phyloP scores from a whole-genome alignment of 768 basidiomycete species.

The Serendipita sp. region DNA sequence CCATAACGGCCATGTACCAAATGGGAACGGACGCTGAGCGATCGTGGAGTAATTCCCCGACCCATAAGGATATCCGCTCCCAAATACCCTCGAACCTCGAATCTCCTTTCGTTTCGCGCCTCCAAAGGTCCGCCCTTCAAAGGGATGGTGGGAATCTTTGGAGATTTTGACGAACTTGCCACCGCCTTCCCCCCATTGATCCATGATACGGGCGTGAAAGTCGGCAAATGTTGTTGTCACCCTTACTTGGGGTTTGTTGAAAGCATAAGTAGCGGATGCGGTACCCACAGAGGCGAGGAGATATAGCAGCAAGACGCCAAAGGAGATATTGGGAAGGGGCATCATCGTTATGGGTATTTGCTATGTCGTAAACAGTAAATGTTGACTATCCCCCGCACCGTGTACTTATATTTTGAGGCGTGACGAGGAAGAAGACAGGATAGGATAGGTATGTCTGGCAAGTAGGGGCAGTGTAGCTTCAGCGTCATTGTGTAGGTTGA shows the following conservation, averaged over 20 bases:
- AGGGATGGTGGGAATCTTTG: neutral
- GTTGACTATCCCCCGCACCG: too few species aligned
- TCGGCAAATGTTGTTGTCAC: neutral
- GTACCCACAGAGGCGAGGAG: too few species aligned
- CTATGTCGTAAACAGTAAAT: too few species aligned
- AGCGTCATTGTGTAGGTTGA: too few species aligned
- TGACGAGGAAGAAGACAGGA: too few species aligned
- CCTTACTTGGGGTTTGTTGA: neutral
- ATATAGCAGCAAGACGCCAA: too few species aligned
- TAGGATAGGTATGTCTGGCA: too few species aligned
- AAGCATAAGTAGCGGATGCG: too few species aligned
- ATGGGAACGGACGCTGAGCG: neutral
- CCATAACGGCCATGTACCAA: neutral
- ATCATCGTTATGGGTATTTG: too few species aligned
- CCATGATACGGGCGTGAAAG: neutral
- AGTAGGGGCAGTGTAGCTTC: too few species aligned
- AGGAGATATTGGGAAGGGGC: too few species aligned
- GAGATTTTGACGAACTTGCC: neutral
- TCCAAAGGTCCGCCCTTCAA: neutral
- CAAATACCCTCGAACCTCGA: neutral
- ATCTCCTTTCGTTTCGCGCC: neutral
- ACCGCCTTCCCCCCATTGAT: neutral
- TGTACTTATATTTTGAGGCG: too few species aligned
- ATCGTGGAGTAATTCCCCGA: neutral
- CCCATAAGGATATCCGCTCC: slow-evolving; percentile 1